A percentile compares a stretch with the other conserved stretches of the same genome.
These are phyloP conservation scores for Bryoerythrophyllum caledonicum DNA, from an alignment of 225 moss, liverwort and hornwort species.

Conservation along the genomic window DNA sequence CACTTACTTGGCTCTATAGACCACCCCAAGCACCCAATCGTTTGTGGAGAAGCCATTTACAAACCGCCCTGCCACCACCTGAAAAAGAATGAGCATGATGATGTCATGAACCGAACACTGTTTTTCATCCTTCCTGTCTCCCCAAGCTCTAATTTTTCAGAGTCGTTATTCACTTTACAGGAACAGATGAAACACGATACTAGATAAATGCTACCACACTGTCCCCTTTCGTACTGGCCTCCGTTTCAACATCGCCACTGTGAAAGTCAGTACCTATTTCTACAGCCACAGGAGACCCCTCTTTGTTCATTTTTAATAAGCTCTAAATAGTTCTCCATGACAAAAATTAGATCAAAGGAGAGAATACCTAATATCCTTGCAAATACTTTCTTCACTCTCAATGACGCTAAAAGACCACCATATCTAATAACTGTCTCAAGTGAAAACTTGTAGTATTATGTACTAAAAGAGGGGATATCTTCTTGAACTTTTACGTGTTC, in stretches of 20 bases:
- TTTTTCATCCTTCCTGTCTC: neutral
- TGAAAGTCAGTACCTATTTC: no score
- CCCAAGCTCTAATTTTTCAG: neutral
- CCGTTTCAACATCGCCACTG: neutral
- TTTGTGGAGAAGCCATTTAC: constrained; percentile 86
- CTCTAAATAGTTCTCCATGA: no score
- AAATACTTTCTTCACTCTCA: no score
- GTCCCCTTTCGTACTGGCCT: neutral
- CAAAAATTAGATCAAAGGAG: no score
- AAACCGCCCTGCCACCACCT: constrained; percentile 95
- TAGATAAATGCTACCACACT: neutral
- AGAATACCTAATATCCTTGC: no score
- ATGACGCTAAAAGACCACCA: no score
- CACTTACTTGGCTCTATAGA: constrained; percentile 86
- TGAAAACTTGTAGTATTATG: no score
- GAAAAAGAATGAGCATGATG: constrained; percentile 7
- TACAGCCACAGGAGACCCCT: no score
- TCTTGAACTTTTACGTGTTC: no score
- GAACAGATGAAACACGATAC: neutral
- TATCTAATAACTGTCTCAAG: no score
- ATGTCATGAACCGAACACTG: neutral
- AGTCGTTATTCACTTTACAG: neutral
- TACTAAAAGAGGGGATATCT: no score
- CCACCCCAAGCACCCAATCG: constrained; percentile 95
- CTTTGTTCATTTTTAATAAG: no score